Base-by-base conservation (phyloP, 1,139 yeast genomes). In the Scheffersomyces quercinus region DNA sequence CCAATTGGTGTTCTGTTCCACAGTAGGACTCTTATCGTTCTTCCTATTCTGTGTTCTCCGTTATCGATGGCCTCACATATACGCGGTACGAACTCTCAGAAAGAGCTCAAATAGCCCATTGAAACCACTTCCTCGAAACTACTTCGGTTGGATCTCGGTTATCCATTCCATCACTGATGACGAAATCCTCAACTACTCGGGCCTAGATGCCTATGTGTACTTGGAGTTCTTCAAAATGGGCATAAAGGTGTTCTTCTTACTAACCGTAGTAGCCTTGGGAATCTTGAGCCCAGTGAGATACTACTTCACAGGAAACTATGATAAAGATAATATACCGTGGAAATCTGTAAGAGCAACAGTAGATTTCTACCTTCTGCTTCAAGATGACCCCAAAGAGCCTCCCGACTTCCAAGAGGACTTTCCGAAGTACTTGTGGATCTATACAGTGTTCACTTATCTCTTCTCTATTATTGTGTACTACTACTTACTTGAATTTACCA, bases 41-140 rank as follows among this genome's bases (percentile, higher is more conserved):
- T 45, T 68, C 13, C 54, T 72, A 36, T 74, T 74, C 52, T 73
- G 79, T 51, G 58, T 68, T 40, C 60, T 72, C 44, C 60, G 80
- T 42, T 69, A 68, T 41, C 62, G 70, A 52, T 76, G 79, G 77
- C 80, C 80, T 15, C 79, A 73, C 51, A 72, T 76, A 49, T 75
- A 75, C 50, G 79, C 80, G n/a, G 75, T 74, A 13, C 52, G 80
- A 47, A 73, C 79, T 7, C 54, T 75, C 33, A 55, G 79, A 43
- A 62, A 63, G 44, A 56, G 62, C 39, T 58, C 63, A 40, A 55
- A 57, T 28, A 53, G 53, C 10, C 43, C 51, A 3, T 56, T 72
- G 47, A 65, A 64, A 42, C 65, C 62, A n/a, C 57, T 74, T 31
- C 79, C 79, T 9, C 53, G 58, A 35, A 60, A 60, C 38, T 58